Percentiles rank a stretch among this genome's conserved stretches.
Conservation (phyloP, 176 grass and related monocot species). For the Urochloa ruziziensis region DNA sequence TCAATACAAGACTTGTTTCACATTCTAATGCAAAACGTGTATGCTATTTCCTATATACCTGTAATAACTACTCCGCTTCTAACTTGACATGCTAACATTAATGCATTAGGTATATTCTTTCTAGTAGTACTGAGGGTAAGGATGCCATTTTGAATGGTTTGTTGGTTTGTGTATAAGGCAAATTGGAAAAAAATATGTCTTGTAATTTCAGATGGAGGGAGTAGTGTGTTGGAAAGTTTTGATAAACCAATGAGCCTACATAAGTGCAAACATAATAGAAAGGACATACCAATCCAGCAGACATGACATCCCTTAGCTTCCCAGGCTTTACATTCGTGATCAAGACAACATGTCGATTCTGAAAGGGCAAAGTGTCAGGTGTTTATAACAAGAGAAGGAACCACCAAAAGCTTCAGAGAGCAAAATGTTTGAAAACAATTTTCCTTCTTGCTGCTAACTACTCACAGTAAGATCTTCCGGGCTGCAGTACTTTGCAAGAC, state of each 20-base stretch:
- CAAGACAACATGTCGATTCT: conserved; percentile 86
- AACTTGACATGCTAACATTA: background rate
- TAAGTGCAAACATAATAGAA: conserved; percentile 12
- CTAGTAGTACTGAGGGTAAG: background rate
- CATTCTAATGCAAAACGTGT: background rate
- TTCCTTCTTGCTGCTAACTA: conserved; percentile 40
- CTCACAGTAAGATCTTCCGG: conserved; percentile 77
- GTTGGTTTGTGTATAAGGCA: background rate
- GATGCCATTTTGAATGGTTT: background rate
- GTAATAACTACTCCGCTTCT: background rate
- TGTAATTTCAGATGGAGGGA: background rate
- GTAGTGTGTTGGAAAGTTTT: background rate
- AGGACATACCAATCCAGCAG: conserved; percentile 82
- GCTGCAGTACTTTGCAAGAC: conserved; percentile 92
- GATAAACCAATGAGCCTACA: conserved; percentile 10
- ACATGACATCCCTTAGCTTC: conserved; percentile 89
- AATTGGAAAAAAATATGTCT: background rate
- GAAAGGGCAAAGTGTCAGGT: conserved; percentile 28
- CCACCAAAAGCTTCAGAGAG: background rate
- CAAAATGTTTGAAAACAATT: conserved; percentile 15
- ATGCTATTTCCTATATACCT: background rate
- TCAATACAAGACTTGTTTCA: background rate
- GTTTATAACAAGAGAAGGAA: conserved; percentile 18
- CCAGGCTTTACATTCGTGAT: conserved; percentile 99
- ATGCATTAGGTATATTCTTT: background rate